Evolutionary conservation across 805 yeast genomes (phyloP).

Genomic region (Ogataea methanolica): DNA sequence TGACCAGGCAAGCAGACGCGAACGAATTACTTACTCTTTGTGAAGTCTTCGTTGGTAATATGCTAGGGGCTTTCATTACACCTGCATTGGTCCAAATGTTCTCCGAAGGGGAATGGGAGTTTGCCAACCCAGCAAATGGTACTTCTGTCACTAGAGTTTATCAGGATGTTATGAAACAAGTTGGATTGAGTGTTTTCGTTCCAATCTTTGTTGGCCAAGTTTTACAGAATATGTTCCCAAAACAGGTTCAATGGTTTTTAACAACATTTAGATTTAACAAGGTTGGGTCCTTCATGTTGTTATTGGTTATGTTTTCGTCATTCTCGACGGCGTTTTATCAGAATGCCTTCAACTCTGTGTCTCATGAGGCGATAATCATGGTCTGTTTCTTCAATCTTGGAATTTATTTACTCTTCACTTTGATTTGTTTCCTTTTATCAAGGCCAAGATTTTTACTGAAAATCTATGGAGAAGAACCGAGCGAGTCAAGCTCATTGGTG

Average conservation of each 20-base stretch:
- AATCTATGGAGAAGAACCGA: constrained; percentile 45
- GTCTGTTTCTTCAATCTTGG: constrained; percentile 81
- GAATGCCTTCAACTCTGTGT: constrained; percentile 55
- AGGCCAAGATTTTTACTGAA: constrained; percentile 49
- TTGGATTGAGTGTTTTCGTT: constrained; percentile 74
- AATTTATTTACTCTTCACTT: constrained; percentile 71
- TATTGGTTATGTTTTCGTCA: constrained; percentile 55
- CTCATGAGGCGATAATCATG: constrained; percentile 61
- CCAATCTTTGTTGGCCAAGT: constrained; percentile 89
- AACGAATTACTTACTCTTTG: constrained; percentile 69
- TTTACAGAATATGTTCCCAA: constrained; percentile 64
- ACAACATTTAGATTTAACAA: constrained; percentile 58
- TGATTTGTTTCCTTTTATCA: constrained; percentile 52
- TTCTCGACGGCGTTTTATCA: constrained; percentile 87
- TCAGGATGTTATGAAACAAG: constrained; percentile 76
- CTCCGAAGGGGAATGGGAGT: constrained; percentile 53
- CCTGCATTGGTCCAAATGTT: constrained; percentile 82
- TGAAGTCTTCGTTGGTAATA: constrained; percentile 81
- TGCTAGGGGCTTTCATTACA: constrained; percentile 81
- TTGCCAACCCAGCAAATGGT: constrained; percentile 74
- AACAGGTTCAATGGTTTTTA: constrained; percentile 56
- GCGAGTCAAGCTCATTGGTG: constrained; percentile 34
- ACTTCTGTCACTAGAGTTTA: constrained; percentile 54
- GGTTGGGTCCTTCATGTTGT: constrained; percentile 74
- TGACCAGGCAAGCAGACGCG: constrained; percentile 85